phyloP scores from a whole-genome alignment of 331 rosid genomes.

The Malus hybrid region DNA sequence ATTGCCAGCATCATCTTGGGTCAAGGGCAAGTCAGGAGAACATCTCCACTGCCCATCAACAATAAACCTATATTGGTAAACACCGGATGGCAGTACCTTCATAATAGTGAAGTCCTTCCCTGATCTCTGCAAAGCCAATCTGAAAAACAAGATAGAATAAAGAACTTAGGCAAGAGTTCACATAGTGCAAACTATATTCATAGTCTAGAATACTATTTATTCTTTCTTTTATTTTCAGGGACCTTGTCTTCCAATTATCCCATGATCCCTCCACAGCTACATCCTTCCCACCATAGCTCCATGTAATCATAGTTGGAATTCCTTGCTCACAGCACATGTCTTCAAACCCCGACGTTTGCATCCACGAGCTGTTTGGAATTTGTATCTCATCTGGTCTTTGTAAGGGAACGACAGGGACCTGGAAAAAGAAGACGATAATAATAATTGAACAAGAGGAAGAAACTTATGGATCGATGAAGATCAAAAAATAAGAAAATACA shows the following conservation, averaged over 20 bases:
- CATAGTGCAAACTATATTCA: background rate
- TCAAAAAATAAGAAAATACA: background rate
- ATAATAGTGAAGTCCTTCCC: constrained; percentile 90
- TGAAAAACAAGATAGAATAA: constrained; percentile 29
- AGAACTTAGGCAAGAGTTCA: constrained; percentile 5
- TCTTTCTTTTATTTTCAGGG: background rate
- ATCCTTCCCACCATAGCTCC: constrained; percentile 83
- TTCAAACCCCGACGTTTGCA: constrained; percentile 60
- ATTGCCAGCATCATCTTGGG: constrained; percentile 73
- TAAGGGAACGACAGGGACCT: constrained; percentile 79
- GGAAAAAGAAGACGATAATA: constrained; percentile 10
- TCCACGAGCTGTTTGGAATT: constrained; percentile 53
- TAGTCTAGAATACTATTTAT: background rate
- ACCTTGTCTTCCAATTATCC: constrained; percentile 96
- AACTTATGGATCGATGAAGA: background rate
- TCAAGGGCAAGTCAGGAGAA: constrained; percentile 71
- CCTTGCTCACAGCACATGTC: constrained; percentile 62
- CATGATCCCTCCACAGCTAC: constrained; percentile 93
- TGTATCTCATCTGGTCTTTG: constrained; percentile 82
- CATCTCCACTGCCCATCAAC: constrained; percentile 91
- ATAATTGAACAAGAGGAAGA: background rate
- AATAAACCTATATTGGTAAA: constrained; percentile 84
- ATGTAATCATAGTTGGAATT: constrained; percentile 89
- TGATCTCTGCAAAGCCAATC: constrained; percentile 75
- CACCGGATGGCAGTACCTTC: constrained; percentile 93